Evolutionary conservation across 179 eudicot species (phyloP), one percentile per base, ranked within the genome.

Genomic region (Silene coronaria): DNA sequence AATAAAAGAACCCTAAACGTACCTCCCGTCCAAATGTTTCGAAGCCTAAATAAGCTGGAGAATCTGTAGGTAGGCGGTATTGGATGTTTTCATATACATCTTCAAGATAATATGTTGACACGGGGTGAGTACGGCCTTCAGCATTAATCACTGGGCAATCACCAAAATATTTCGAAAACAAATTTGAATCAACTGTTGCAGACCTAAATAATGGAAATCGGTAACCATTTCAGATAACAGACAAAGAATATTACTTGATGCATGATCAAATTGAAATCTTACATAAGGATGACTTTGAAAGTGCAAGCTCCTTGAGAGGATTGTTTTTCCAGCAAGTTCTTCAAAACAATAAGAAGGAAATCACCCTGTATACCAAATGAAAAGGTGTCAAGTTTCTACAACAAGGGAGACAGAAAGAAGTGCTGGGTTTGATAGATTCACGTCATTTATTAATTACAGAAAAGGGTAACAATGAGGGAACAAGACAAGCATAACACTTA

Each of bases 111-210:
- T 77, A 75, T 53, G 93, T 81, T 80, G 99, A 86, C 69, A 95
- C 97, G 51, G 99, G 95, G 86, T 92, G 96, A 72, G 97, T 95
- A 69, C 97, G 91, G 65, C 99, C 97, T 90, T 89, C 88, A 76
- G 97, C 95, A 79, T 88, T 89, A 53, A 95, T 85, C 76, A 95
- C 95, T 38, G 96, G 97, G 84, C 99, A 95, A 65, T 70, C 79
- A 79, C 95, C 95, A 74, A 95, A 95, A 87, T 90, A 95, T 76
- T 84, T 84, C 53, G 97, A 95, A 80, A 95, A 90, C 82, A 90
- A 84, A 86, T 78, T 85, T 57, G 97, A 88, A 85, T 95, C 97
- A 84, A 95, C 96, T 55, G 99, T 95, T 53, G 97, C 99, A 64
- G 99, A 95, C 99, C 99, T 95, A 85, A 75, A 81, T 22, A 64